Percentiles rank a stretch among this genome's conserved stretches.
Conservation (phyloP, 1,139 yeast species). For the Zygosaccharomyces sapae region DNA sequence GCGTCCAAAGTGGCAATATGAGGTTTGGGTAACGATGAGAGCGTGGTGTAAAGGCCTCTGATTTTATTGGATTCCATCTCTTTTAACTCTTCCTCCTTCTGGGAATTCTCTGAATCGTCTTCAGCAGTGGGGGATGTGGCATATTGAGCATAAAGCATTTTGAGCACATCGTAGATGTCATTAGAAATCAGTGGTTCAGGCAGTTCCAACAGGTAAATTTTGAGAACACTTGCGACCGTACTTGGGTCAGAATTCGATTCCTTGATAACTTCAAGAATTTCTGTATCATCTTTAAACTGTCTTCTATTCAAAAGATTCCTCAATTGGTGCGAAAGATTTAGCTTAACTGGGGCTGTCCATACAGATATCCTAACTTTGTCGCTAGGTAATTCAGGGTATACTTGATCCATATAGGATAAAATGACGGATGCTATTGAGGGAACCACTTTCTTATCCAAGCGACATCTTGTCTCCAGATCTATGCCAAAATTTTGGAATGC, state of each 20-base stretch:
- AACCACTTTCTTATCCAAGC: constrained; percentile 70
- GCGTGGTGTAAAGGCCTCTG: constrained; percentile 58
- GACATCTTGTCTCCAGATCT: constrained; percentile 66
- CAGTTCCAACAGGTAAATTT: constrained; percentile 71
- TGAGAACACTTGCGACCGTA: constrained; percentile 64
- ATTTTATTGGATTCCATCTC: constrained; percentile 41
- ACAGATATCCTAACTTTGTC: constrained; percentile 66
- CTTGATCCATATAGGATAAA: constrained; percentile 61
- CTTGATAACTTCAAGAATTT: constrained; percentile 36
- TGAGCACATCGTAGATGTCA: constrained; percentile 61
- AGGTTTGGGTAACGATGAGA: constrained; percentile 65
- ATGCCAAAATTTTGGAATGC: constrained; percentile 80
- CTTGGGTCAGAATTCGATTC: constrained; percentile 44
- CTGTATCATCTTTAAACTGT: constrained; percentile 33
- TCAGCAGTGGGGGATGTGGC: constrained; percentile 37
- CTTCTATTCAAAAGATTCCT: constrained; percentile 52
- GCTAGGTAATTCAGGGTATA: constrained; percentile 67
- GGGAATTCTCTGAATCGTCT: constrained; percentile 23
- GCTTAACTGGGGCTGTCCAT: constrained; percentile 68
- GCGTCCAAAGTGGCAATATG: constrained; percentile 80
- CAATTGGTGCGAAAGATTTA: constrained; percentile 59
- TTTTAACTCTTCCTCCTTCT: constrained; percentile 13
- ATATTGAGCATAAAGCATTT: constrained; percentile 61
- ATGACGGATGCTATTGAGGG: constrained; percentile 67
- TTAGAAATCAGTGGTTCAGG: constrained; percentile 77